Evolutionary conservation across 805 yeast species (phyloP), one percentile per base, ranked within the genome.

Genomic region (Schizosaccharomyces octosporus): DNA sequence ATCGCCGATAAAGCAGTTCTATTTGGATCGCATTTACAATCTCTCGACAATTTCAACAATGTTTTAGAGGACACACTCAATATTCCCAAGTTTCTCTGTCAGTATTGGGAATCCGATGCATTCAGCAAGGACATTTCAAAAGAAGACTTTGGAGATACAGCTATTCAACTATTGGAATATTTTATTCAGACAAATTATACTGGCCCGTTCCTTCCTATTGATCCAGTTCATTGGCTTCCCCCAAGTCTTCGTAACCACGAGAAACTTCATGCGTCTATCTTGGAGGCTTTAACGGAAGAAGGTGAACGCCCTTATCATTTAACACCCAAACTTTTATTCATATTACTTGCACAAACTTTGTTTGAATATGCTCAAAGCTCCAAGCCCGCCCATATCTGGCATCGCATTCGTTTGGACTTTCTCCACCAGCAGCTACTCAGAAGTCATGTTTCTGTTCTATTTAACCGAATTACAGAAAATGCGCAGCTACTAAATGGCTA

Each of bases 381-480:
- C n/a, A 19, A 39, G 3, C 61, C 48, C 11, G 3, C 43, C 2
- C 54, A 41, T 4, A 54, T 59, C n/a, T 59, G 66, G 27, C 63
- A 62, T 54, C 66, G 71, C 65, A 69, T 72, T 1, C 65, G 77
- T 5, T 69, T 73, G 5, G 61, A 66, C 15, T 64, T 68, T n/a
- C 61, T 71, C 5, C 75, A 71, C 43, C 74, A 72, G 61, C 64
- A 72, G 6, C 48, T 73, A 27, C 63, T 73, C 17, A 45, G 63
- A 15, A 65, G 63, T 2, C 64, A 66, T 2, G 65, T 72, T 7
- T 62, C 66, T 2, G 60, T 69, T 5, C 60, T 72, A 9, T 68
- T 66, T 48, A 69, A 69, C 41, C 45, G 62, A 15, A 62, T 71
- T 27, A 62, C 64, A 29, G 64, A 61, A 21, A 48, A 55, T 19